phyloP scores from a whole-genome alignment of 192 early-diverging fungal genomes.

The Allomyces javanicus region DNA sequence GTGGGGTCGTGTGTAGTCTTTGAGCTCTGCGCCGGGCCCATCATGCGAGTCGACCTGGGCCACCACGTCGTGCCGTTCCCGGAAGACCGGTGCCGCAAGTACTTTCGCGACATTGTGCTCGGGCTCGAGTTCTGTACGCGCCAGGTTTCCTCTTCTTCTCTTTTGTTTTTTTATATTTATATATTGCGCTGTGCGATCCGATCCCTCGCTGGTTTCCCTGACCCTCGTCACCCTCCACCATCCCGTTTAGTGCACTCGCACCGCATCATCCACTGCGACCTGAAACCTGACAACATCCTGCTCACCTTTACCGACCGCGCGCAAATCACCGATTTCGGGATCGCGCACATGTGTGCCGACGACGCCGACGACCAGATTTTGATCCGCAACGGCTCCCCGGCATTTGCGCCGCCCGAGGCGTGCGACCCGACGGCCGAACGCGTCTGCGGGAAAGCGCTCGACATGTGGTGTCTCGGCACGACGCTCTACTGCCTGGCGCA shows the following conservation, averaged over 20 bases:
- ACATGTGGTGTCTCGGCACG: constrained; percentile 35
- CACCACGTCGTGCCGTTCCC: constrained; percentile 19
- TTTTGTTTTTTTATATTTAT: background rate
- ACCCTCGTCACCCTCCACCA: too few species aligned
- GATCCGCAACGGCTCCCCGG: constrained; percentile 25
- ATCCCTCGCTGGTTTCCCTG: too few species aligned
- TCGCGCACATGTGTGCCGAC: constrained; percentile 33
- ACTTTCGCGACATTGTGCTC: constrained; percentile 34
- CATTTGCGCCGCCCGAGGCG: constrained; percentile 31
- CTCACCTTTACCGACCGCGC: constrained; percentile 13
- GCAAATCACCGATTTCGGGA: constrained; percentile 41
- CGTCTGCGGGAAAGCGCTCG: constrained; percentile 19
- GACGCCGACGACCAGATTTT: constrained; percentile 16
- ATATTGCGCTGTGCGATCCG: too few species aligned
- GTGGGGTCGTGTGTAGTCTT: constrained; percentile 19
- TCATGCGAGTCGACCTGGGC: constrained; percentile 25
- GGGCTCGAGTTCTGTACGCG: constrained; percentile 37
- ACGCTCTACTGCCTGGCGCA: too few species aligned
- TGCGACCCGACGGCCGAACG: constrained; percentile 5
- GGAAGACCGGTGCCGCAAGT: constrained; percentile 26
- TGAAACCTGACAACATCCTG: constrained; percentile 40
- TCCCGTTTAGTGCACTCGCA: constrained; percentile 22
- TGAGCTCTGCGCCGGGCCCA: constrained; percentile 34
- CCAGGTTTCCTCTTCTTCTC: background rate
- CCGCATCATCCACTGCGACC: constrained; percentile 34